These are phyloP conservation scores for Alopecurus myosuroides DNA, from an alignment of 176 grass and related monocot species.

Conservation along the genomic window DNA sequence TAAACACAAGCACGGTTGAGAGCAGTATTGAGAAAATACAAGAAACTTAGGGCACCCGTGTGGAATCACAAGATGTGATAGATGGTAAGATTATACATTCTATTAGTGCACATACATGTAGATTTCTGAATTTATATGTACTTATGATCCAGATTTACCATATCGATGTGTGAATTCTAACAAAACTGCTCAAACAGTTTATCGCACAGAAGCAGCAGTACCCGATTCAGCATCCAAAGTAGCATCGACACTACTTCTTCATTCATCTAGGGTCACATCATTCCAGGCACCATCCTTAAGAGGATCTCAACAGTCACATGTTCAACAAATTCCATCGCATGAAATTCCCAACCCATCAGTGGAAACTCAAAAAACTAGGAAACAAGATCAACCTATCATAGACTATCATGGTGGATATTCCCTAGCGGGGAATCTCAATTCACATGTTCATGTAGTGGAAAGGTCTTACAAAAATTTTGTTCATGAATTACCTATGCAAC, in stretches of 20 bases:
- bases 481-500: background rate
- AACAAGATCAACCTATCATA: background rate
- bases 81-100: background rate
- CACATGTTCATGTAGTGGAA: background rate
- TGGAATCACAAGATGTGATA: constrained; percentile 3
- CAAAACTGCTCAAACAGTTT: background rate
- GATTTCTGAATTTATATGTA: background rate
- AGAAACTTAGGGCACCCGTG: background rate
- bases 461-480: background rate
- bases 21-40: background rate
- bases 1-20: background rate
- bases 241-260: background rate
- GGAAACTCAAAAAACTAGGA: background rate
- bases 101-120: background rate
- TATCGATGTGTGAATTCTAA: background rate
- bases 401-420: background rate
- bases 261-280: background rate
- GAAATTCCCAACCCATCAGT: background rate
- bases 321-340: background rate
- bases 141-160: background rate
- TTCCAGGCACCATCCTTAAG: background rate
- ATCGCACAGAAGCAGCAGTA: background rate
- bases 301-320: no score
- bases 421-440: background rate
- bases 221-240: background rate